A percentile compares a stretch with the other conserved stretches of the same genome.
phyloP scores from a whole-genome alignment of 768 basidiomycete species.

The Russula virescens region DNA sequence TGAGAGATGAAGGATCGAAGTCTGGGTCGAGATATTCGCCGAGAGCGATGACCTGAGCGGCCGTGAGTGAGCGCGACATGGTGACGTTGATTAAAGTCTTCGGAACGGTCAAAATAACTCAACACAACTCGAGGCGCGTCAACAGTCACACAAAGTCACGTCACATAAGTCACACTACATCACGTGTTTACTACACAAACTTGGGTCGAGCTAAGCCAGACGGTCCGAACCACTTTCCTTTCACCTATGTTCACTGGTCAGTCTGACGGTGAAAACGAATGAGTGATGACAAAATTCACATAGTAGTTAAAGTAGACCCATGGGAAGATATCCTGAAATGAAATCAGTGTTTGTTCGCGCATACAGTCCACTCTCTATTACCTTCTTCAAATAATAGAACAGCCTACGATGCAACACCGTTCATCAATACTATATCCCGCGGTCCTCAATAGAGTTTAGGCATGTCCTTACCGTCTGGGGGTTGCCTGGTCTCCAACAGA shows the following conservation, averaged over 20 bases:
- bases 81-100: slow-evolving; percentile 8
- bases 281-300: slow-evolving; percentile 8
- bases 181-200: slow-evolving; percentile 18
- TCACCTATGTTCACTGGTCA: slow-evolving; percentile 21
- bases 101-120: background rate
- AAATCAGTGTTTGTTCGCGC: background rate
- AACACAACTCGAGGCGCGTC: slow-evolving; percentile 11
- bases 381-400: slow-evolving; percentile 45
- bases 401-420: slow-evolving; percentile 23
- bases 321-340: slow-evolving; percentile 33
- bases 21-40: slow-evolving; percentile 78
- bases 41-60: slow-evolving; percentile 63
- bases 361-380: background rate
- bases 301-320: slow-evolving; percentile 31
- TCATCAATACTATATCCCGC: background rate
- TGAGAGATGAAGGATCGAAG: slow-evolving; percentile 68
- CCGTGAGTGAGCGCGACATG: slow-evolving; percentile 71
- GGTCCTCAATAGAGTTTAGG: background rate
- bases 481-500: slow-evolving; percentile 70
- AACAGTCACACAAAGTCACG: slow-evolving; percentile 12
- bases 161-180: slow-evolving; percentile 5
- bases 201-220: slow-evolving; percentile 27
- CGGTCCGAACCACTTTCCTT: slow-evolving; percentile 32
- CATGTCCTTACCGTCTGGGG: slow-evolving; percentile 55
- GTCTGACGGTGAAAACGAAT: no score